Base-by-base conservation (phyloP, 1,284 basidiomycete genomes). In the Neolentinus lepideus region DNA sequence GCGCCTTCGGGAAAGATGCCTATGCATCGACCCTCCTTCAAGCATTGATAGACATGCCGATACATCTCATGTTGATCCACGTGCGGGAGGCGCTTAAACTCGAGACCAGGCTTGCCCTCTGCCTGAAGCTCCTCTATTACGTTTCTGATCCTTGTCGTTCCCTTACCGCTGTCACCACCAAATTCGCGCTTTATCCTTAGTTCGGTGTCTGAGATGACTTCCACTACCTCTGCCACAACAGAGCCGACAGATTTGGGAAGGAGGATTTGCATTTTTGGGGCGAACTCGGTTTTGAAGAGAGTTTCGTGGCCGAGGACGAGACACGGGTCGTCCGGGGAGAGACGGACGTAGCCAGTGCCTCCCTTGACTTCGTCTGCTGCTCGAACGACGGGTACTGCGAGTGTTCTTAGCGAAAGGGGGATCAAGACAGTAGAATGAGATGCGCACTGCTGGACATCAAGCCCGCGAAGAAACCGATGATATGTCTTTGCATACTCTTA, bases 61-160 rank as follows among this genome's bases (percentile, higher is more conserved):
- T 98, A 99, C 87, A 98, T 98, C 59, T 93, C 84, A 59, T 90
- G 84, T 70, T 98, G 95, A 73, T 97, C 90, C 58, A 98, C 85
- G 67, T 87, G 87, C 1, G 92, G 92, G 57, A 97, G 71, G 38
- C 76, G 77, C 70, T 93, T 94, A 78, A 83, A 94, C 27, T 82
- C 72, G 50, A 93, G 61, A 0, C 92, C 92, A 25, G 71, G 70
- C 47, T 75, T 65, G 16, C 84, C 84, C 56, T 79, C 71, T 56
- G 71, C 68, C 56, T 77, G 76, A 26, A 78, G 62, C 64, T 89
- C 85, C 52, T 75, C 73, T 51, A 82, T 62, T 64, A 85, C 88
- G 59, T 90, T 86, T 56, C 85, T 77, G 50, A 94, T 75, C 43
- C 82, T 79, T 1, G 75, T 67, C 0, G 91, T 91, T 27, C 82